Evolutionary conservation across 805 yeast genomes (phyloP).

Genomic region (Candida ortonii): DNA sequence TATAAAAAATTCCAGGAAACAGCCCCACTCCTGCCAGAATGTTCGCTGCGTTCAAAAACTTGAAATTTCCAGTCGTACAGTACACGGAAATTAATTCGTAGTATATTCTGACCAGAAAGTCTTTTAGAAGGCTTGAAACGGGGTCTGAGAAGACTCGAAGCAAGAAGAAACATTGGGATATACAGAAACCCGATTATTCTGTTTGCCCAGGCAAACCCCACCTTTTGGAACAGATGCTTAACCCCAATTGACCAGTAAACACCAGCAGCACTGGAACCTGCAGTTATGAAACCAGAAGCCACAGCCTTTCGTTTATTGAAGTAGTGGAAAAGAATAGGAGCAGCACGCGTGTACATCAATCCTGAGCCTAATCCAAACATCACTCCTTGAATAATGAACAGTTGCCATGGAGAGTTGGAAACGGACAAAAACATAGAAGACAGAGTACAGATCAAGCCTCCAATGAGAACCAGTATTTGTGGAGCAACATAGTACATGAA

Average conservation of each 20-base stretch:
- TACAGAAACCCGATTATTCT: slow-evolving; percentile 43
- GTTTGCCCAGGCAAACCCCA: slow-evolving; percentile 49
- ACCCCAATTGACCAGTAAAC: slow-evolving; percentile 47
- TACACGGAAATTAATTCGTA: slow-evolving; percentile 39
- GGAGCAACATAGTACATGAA: slow-evolving; percentile 44
- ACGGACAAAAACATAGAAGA: slow-evolving; percentile 57
- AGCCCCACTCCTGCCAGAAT: slow-evolving; percentile 34
- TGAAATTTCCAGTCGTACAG: slow-evolving; percentile 31
- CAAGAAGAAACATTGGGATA: slow-evolving; percentile 27
- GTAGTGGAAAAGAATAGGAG: slow-evolving; percentile 62
- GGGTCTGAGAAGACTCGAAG: slow-evolving; percentile 29
- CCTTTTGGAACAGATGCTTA: slow-evolving; percentile 38
- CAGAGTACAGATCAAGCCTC: slow-evolving; percentile 42
- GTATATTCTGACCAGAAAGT: slow-evolving; percentile 34
- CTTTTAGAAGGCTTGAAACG: slow-evolving; percentile 33
- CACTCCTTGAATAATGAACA: slow-evolving; percentile 66
- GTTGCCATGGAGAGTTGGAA: slow-evolving; percentile 58
- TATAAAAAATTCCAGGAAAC: slow-evolving; percentile 54
- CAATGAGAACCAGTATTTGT: slow-evolving; percentile 36
- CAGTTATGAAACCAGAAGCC: slow-evolving; percentile 44
- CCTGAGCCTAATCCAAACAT: slow-evolving; percentile 59
- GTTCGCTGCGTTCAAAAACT: slow-evolving; percentile 37
- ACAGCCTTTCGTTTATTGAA: slow-evolving; percentile 58
- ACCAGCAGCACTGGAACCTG: slow-evolving; percentile 53
- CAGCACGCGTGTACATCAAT: slow-evolving; percentile 54